These are phyloP conservation scores for Mycena sanguinolenta DNA, from an alignment of 768 basidiomycete species.

Conservation along the genomic window DNA sequence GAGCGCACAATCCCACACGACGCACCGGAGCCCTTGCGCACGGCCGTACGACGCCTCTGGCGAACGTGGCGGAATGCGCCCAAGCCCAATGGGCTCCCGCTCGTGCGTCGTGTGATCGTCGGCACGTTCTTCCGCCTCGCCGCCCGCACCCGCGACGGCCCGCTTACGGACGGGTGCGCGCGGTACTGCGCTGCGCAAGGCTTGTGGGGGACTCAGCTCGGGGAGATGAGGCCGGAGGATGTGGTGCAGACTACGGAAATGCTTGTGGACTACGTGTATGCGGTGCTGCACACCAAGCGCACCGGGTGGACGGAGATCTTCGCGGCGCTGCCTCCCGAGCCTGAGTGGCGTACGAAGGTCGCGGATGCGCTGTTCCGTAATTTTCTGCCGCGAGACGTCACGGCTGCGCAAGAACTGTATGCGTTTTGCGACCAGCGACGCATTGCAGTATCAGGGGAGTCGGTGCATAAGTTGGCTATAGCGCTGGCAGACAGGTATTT, in stretches of 20 bases:
- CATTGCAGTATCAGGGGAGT: constrained; percentile 40
- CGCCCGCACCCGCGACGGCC: constrained; percentile 50
- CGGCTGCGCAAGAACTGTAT: constrained; percentile 51
- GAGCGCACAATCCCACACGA: constrained; percentile 44
- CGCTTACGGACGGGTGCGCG: constrained; percentile 53
- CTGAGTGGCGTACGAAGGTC: constrained; percentile 45
- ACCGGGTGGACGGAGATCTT: constrained; percentile 49
- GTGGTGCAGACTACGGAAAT: constrained; percentile 48
- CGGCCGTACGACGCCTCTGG: constrained; percentile 53
- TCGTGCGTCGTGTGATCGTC: constrained; percentile 54
- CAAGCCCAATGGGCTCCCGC: constrained; percentile 29
- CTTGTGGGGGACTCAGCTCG: constrained; percentile 43
- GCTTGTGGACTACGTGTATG: constrained; percentile 50
- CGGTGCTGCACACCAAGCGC: constrained; percentile 34
- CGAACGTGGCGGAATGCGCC: constrained; percentile 51
- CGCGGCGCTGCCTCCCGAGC: constrained; percentile 45
- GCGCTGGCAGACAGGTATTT: constrained; percentile 46
- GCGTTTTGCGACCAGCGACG: constrained; percentile 41
- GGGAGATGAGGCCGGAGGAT: constrained; percentile 33
- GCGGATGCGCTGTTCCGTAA: constrained; percentile 40
- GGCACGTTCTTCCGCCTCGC: constrained; percentile 63
- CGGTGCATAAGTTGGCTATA: constrained; percentile 48
- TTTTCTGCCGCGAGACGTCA: constrained; percentile 46
- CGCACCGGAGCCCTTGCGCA: constrained; percentile 14
- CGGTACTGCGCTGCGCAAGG: constrained; percentile 45